These are phyloP conservation scores for Calonectria leucothoes DNA, from an alignment of 2,329 filamentous ascomycete species.

Conservation along the genomic window DNA sequence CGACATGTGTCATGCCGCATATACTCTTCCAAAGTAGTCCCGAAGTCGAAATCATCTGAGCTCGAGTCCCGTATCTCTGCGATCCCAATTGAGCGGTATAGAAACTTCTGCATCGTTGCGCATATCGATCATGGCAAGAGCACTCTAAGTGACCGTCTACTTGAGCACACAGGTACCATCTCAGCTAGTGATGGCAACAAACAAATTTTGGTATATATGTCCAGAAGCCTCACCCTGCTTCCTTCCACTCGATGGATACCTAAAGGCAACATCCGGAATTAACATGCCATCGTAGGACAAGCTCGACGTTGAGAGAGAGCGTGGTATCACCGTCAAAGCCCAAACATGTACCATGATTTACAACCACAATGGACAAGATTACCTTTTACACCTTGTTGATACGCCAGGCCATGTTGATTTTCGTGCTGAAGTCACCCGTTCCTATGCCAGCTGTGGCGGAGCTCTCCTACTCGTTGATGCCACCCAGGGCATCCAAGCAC, in stretches of 20 bases:
- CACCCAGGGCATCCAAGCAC: constrained; percentile 95
- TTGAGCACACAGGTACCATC: constrained; percentile 96
- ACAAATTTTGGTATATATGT: constrained; percentile 77
- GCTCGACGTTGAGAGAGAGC: constrained; percentile 93
- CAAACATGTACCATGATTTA: constrained; percentile 99
- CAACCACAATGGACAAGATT: constrained; percentile 85
- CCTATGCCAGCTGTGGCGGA: constrained; percentile 95
- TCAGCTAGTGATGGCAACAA: constrained; percentile 84
- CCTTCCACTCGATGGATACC: background rate
- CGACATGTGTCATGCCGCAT: background rate
- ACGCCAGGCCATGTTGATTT: constrained; percentile 99
- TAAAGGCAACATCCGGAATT: background rate
- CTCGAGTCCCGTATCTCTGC: constrained; percentile 69
- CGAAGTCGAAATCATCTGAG: constrained; percentile 48
- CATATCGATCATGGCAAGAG: constrained; percentile 99
- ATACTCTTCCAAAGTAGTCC: constrained; percentile 15
- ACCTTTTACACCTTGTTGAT: constrained; percentile 94
- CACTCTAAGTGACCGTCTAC: constrained; percentile 89
- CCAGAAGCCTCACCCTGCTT: no score
- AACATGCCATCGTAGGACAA: constrained; percentile 70
- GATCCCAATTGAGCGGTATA: constrained; percentile 82
- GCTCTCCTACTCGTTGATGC: constrained; percentile 94
- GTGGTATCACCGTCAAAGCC: constrained; percentile 98
- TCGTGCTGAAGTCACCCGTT: constrained; percentile 92
- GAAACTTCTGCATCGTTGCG: constrained; percentile 98